Evolutionary conservation across 1,284 basidiomycete genomes (phyloP).

Genomic region (Kalmanozyma brasiliensis): DNA sequence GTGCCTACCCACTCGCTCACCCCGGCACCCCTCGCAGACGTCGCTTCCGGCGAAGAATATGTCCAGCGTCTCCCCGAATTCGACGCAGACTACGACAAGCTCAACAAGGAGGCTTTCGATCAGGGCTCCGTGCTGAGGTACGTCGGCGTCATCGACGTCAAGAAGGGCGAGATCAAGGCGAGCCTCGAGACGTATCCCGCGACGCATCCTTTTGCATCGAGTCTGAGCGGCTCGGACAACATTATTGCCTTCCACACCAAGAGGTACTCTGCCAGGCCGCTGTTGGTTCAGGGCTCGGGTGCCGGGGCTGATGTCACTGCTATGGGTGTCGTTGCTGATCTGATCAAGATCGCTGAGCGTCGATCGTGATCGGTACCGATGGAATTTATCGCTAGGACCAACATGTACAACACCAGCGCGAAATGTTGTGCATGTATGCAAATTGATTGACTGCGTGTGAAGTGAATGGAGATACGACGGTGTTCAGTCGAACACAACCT

Average conservation of each 20-base stretch:
- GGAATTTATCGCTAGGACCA: too few species aligned
- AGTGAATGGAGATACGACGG: too few species aligned
- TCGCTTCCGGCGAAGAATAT: constrained; percentile 75
- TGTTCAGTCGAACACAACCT: constrained; percentile 58
- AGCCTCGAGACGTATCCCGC: constrained; percentile 88
- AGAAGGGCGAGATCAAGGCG: constrained; percentile 80
- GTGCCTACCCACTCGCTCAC: constrained; percentile 88
- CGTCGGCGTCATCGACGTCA: constrained; percentile 91
- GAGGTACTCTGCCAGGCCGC: constrained; percentile 74
- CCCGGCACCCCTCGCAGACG: constrained; percentile 77
- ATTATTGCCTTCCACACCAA: constrained; percentile 97
- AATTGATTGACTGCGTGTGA: background rate
- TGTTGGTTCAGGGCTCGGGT: constrained; percentile 94
- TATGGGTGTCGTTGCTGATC: constrained; percentile 91
- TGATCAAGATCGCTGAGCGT: constrained; percentile 69
- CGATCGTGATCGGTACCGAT: constrained; percentile 14
- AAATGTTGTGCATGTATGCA: too few species aligned
- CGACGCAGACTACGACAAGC: constrained; percentile 80
- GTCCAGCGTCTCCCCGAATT: constrained; percentile 82
- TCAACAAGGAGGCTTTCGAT: constrained; percentile 80
- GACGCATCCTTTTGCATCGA: constrained; percentile 92
- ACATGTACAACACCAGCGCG: too few species aligned
- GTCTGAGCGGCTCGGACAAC: constrained; percentile 94
- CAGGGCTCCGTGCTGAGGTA: constrained; percentile 88
- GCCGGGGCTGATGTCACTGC: constrained; percentile 97